A percentile compares a stretch with the other conserved stretches of the same genome.
Evolutionary conservation across 345 rosid genomes (phyloP).

Genomic region (Atalantia buxifolia): DNA sequence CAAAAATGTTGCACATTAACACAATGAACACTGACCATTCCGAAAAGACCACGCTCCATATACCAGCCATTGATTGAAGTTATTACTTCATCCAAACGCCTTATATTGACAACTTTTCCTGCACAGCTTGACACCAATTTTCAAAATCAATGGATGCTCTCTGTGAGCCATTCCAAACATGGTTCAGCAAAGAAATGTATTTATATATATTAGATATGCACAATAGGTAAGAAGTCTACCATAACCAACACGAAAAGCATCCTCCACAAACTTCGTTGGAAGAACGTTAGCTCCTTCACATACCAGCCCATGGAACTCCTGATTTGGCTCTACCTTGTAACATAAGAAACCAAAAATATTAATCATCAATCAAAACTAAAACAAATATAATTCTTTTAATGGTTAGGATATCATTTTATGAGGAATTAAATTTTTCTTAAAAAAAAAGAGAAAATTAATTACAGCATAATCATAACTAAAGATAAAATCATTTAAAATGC

Average conservation of each 20-base stretch:
- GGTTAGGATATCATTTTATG: not conserved
- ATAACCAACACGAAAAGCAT: constrained; percentile 68
- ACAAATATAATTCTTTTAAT: not conserved
- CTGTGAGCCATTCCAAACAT: constrained; percentile 18
- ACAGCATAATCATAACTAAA: not conserved
- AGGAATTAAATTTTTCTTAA: too few species aligned
- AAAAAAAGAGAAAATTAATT: too few species aligned
- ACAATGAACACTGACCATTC: constrained; percentile 55
- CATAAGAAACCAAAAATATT: constrained; percentile 39
- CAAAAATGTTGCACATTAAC: not conserved
- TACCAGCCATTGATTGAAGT: constrained; percentile 94
- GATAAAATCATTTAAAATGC: not conserved
- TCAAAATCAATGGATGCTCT: constrained; percentile 41
- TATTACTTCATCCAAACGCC: constrained; percentile 85
- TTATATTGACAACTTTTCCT: constrained; percentile 91
- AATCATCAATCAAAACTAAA: not conserved
- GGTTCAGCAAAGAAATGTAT: not conserved
- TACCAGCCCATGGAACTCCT: constrained; percentile 86
- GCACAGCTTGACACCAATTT: constrained; percentile 72
- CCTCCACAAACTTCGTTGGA: constrained; percentile 80
- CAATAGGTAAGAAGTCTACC: constrained; percentile 47
- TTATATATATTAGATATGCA: not conserved
- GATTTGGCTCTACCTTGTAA: constrained; percentile 96
- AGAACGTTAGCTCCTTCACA: constrained; percentile 97
- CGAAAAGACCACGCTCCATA: constrained; percentile 93